Conservation (phyloP, 1,284 basidiomycete genomes). For the Uromyces viciae-fabae region DNA sequence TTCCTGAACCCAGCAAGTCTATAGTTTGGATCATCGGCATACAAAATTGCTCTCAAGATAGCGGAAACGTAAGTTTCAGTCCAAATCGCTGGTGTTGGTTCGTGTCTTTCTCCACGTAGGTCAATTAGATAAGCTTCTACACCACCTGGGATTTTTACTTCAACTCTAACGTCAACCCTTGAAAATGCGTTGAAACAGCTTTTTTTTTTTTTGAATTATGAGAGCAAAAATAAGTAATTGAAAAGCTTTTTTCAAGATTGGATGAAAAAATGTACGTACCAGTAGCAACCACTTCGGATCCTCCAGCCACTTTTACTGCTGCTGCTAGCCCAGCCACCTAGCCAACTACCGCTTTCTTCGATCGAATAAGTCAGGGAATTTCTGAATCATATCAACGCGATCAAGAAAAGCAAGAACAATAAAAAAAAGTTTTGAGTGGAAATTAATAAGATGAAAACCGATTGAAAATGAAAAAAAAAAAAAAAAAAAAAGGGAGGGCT, state of each 20-base stretch:
- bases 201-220: not conserved
- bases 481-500: conserved; percentile 60
- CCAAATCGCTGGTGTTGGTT: conserved; percentile 89
- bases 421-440: too few relatives aligned
- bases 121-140: conserved; percentile 93
- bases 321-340: conserved; percentile 66
- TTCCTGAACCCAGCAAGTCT: conserved; percentile 89
- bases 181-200: conserved; percentile 99
- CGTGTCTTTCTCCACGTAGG: conserved; percentile 88
- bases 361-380: conserved; percentile 94
- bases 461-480: not conserved
- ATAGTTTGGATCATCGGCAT: conserved; percentile 91
- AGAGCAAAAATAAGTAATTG: not conserved
- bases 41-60: conserved; percentile 81
- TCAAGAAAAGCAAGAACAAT: not conserved
- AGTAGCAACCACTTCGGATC: conserved; percentile 88
- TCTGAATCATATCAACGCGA: conserved; percentile 40
- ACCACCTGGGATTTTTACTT: conserved; percentile 96
- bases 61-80: conserved; percentile 96
- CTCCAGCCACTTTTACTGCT: conserved; percentile 66
- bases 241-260: too few relatives aligned
- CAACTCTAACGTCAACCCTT: conserved; percentile 89
- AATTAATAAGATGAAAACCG: not conserved
- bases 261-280: conserved; percentile 61
- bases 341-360: conserved; percentile 88